A percentile compares a stretch with the other conserved stretches of the same genome.
These are phyloP conservation scores for Saccharomyces cerevisiae DNA, from an alignment of 805 yeast genomes.

Conservation along the genomic window DNA sequence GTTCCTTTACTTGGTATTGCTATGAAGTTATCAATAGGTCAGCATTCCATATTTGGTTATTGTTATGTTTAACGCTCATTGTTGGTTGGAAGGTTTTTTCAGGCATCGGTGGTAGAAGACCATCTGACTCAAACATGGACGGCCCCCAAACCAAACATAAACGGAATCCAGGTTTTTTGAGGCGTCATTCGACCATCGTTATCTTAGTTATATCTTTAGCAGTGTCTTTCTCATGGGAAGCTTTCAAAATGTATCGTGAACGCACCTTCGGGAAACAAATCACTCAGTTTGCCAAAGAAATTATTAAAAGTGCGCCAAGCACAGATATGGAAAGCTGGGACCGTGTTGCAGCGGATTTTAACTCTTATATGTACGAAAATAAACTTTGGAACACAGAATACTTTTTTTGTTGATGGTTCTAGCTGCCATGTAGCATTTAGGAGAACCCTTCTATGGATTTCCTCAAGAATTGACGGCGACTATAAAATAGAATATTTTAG, in stretches of 20 bases:
- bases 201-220: no score
- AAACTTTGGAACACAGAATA: background rate
- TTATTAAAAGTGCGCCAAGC: background rate
- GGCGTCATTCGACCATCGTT: no score
- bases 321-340: background rate
- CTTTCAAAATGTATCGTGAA: background rate
- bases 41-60: background rate
- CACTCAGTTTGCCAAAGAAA: background rate
- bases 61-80: background rate
- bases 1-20: background rate
- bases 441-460: background rate
- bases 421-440: background rate
- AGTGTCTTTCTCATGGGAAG: no score
- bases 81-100: background rate
- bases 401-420: background rate
- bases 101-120: no score
- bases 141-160: no score
- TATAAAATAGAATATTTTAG: no score
- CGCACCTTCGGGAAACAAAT: background rate
- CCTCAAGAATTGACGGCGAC: background rate
- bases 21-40: background rate
- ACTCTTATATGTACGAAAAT: background rate
- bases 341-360: background rate
- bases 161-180: no score
- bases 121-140: no score